Evolutionary conservation across 768 basidiomycete genomes (phyloP).

Genomic region (Cytidiella melzeri): DNA sequence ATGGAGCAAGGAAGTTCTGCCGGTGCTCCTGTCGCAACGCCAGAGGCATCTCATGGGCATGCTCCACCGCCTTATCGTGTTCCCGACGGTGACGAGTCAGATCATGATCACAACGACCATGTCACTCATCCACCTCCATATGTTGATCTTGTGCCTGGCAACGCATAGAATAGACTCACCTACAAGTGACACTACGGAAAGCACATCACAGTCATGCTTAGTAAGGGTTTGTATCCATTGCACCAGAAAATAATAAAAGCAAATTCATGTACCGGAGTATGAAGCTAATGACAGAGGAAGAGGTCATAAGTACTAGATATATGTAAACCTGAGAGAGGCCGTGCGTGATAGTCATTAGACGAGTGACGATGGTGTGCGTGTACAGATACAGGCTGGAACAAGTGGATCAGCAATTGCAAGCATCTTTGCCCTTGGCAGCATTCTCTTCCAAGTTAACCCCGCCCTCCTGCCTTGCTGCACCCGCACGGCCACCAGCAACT

Average conservation of each 20-base stretch:
- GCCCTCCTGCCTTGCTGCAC: constrained; percentile 45
- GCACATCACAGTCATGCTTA: too few relatives aligned
- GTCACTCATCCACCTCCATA: constrained; percentile 32
- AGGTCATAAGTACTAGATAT: constrained; percentile 6
- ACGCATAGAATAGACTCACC: too few relatives aligned
- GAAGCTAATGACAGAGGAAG: constrained; percentile 7
- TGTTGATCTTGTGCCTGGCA: constrained; percentile 26
- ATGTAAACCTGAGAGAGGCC: neutral
- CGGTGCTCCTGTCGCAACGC: constrained; percentile 1
- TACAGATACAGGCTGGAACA: neutral
- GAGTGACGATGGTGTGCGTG: neutral
- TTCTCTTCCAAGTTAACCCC: constrained; percentile 69
- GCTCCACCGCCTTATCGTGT: constrained; percentile 80
- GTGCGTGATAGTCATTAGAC: neutral
- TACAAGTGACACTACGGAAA: too few relatives aligned
- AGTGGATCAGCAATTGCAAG: constrained; percentile 68
- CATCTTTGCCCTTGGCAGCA: constrained; percentile 60
- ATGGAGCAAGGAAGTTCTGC: constrained; percentile 11
- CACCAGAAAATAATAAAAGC: constrained; percentile 11
- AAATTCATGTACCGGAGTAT: constrained; percentile 20
- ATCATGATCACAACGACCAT: constrained; percentile 21
- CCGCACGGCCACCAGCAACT: constrained; percentile 44
- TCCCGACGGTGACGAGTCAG: constrained; percentile 30
- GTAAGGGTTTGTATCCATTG: constrained; percentile 9
- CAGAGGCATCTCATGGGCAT: constrained; percentile 35